Evolutionary conservation across 1,284 basidiomycete species (phyloP).

Genomic region (Papiliotrema terrestris): DNA sequence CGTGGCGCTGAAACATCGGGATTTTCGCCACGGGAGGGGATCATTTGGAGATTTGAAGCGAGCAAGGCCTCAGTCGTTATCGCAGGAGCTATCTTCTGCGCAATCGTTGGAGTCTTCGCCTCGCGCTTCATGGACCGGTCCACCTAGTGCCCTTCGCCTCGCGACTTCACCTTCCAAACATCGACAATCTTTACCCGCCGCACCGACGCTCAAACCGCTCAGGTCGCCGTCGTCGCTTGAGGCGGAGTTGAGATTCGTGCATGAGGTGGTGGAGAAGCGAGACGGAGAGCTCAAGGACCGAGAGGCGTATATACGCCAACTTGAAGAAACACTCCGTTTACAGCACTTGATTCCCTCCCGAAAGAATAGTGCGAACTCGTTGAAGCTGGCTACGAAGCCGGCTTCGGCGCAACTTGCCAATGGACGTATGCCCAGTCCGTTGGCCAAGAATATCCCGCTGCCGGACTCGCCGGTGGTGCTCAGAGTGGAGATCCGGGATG

Average conservation of each 20-base stretch:
- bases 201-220: constrained; percentile 34
- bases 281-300: constrained; percentile 73
- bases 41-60: constrained; percentile 24
- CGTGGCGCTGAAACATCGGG: constrained; percentile 17
- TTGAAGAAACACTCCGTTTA: constrained; percentile 59
- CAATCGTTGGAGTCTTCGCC: constrained; percentile 56
- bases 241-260: constrained; percentile 58
- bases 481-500: background rate
- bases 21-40: constrained; percentile 47
- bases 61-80: constrained; percentile 65
- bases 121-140: constrained; percentile 34
- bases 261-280: constrained; percentile 66
- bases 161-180: constrained; percentile 26
- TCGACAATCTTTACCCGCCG: constrained; percentile 25
- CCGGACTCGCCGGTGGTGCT: background rate
- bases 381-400: background rate
- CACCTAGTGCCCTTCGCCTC: constrained; percentile 23
- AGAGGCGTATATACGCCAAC: constrained; percentile 73
- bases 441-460: background rate
- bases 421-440: too few relatives aligned
- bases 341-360: constrained; percentile 36
- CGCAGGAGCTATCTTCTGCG: constrained; percentile 90
- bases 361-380: constrained; percentile 21
- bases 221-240: constrained; percentile 78
- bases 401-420: too few relatives aligned